phyloP scores from a whole-genome alignment of 2,329 filamentous ascomycete species.

The Trichoderma aggressivum region DNA sequence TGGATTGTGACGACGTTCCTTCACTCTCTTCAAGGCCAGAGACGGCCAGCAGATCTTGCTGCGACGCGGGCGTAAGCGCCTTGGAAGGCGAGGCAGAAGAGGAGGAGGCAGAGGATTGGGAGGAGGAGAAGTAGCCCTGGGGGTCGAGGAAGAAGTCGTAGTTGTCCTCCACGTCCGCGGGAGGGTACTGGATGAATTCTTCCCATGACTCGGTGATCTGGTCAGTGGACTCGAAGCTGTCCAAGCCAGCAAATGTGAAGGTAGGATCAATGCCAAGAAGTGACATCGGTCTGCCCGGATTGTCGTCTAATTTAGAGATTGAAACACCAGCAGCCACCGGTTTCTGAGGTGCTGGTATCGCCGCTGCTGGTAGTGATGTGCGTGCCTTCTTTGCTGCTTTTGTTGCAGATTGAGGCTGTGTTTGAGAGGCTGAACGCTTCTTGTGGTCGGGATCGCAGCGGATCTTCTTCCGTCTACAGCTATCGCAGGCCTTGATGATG shows the following conservation, averaged over 20 bases:
- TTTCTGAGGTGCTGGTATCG: conserved; percentile 19
- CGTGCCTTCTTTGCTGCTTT: conserved; percentile 45
- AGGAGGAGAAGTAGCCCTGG: conserved; percentile 42
- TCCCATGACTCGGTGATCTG: conserved; percentile 38
- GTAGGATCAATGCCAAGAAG: conserved; percentile 21
- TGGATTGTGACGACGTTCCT: conserved; percentile 6
- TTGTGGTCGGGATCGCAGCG: conserved; percentile 60
- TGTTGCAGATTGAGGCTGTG: conserved; percentile 28
- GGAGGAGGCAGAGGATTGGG: conserved; percentile 31
- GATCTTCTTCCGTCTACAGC: conserved; percentile 61
- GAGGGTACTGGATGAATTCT: conserved; percentile 45
- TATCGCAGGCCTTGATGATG: conserved; percentile 64
- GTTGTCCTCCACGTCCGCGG: conserved; percentile 34
- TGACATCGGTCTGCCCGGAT: conserved; percentile 8
- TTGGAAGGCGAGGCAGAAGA: conserved; percentile 28
- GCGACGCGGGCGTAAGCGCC: conserved; percentile 26
- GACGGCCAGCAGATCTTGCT: conserved; percentile 20
- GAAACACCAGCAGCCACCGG: not conserved
- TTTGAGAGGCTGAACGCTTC: conserved; percentile 40
- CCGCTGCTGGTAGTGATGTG: conserved; percentile 23
- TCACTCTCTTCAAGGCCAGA: conserved; percentile 16
- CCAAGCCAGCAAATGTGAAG: conserved; percentile 25
- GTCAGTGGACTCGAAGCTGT: conserved; percentile 20
- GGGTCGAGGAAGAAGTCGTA: conserved; percentile 48
- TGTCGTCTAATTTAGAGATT: not conserved